A percentile compares a stretch with the other conserved stretches of the same genome.
Conservation (phyloP, 179 eudicot genomes). For the Patellifolia procumbens region DNA sequence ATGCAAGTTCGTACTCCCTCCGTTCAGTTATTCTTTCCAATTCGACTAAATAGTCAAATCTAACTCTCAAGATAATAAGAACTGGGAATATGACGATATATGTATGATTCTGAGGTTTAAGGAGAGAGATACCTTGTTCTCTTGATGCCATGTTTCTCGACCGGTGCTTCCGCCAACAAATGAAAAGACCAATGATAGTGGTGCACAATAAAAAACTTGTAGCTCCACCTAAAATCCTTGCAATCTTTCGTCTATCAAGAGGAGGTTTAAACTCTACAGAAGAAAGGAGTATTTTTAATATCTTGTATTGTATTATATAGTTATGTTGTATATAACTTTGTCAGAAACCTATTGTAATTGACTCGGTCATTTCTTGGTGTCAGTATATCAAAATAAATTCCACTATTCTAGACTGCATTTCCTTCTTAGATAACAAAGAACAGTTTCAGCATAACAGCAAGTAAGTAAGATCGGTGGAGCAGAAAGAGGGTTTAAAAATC, state of each 20-base stretch:
- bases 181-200: slow-evolving; percentile 18
- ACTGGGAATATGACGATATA: neutral
- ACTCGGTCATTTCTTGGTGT: neutral
- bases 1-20: neutral
- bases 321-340: neutral
- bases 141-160: slow-evolving; percentile 26
- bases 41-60: neutral
- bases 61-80: neutral
- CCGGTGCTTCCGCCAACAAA: slow-evolving; percentile 28
- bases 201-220: slow-evolving; percentile 27
- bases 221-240: slow-evolving; percentile 23
- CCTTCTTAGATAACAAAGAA: neutral
- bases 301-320: neutral
- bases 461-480: neutral
- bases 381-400: neutral
- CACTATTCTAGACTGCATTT: neutral
- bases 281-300: neutral
- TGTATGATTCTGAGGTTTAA: neutral
- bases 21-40: neutral
- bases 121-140: slow-evolving; percentile 37
- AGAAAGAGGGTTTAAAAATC: neutral
- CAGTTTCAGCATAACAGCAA: neutral
- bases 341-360: neutral
- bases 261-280: slow-evolving; percentile 44
- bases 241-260: slow-evolving; percentile 24